Conservation (phyloP, 495 filamentous ascomycete genomes). For the Friedmanniomyces simplex region DNA sequence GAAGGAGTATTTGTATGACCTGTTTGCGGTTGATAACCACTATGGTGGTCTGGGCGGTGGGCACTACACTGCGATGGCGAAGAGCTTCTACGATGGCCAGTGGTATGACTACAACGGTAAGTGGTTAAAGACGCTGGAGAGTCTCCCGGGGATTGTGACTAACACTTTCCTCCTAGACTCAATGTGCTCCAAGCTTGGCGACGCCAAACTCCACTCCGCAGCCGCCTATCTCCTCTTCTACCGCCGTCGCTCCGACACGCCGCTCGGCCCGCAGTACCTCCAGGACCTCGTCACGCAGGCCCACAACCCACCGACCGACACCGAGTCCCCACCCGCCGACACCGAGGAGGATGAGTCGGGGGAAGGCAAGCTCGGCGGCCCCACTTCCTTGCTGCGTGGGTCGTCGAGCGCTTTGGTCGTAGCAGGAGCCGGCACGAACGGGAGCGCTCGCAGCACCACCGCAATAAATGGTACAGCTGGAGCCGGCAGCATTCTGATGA, state of each 20-base stretch:
- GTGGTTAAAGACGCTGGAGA: conserved; percentile 23
- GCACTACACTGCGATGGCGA: conserved; percentile 88
- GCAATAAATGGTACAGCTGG: conserved; percentile 6
- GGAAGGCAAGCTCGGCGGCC: conserved; percentile 24
- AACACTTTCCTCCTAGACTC: conserved; percentile 45
- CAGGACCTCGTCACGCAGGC: conserved; percentile 55
- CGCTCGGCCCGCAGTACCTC: conserved; percentile 67
- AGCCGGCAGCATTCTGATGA: conserved; percentile 17
- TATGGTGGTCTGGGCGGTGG: conserved; percentile 85
- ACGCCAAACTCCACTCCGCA: conserved; percentile 47
- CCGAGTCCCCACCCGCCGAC: conserved; percentile 21
- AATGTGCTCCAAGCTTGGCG: conserved; percentile 42
- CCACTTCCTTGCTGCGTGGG: conserved; percentile 23
- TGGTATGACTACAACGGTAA: conserved; percentile 97
- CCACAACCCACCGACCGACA: conserved; percentile 34
- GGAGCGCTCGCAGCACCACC: conserved; percentile 6
- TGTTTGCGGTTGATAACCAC: conserved; percentile 92
- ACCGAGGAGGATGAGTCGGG: conserved; percentile 17
- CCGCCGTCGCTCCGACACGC: conserved; percentile 63
- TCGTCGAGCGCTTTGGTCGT: conserved; percentile 31
- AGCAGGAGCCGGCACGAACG: conserved; percentile 26
- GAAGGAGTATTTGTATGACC: conserved; percentile 75
- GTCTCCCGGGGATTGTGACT: neutral
- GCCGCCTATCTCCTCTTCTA: conserved; percentile 94
- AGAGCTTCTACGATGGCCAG: conserved; percentile 72